Evolutionary conservation across 495 filamentous ascomycete genomes (phyloP), one percentile per base, ranked within the genome.

Genomic region (Penicillium pancosmium): DNA sequence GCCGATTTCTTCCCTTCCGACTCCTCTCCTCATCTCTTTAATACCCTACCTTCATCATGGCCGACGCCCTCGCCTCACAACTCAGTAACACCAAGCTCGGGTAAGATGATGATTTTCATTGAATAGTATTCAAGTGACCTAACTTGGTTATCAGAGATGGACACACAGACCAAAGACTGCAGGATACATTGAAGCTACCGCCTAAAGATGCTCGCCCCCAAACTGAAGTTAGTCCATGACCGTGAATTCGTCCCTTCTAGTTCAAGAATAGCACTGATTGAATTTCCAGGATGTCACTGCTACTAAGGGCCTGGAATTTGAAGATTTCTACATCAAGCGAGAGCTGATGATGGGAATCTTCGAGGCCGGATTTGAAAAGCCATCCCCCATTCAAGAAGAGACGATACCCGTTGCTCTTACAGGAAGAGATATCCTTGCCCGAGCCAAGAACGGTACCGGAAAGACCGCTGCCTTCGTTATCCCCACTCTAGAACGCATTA

Each of bases 401-500:
- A 89, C 93, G 40, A 97, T 99, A 69, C 94, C 94, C 19, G 93
- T 98, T 57, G 94, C 93, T 18, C 84, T 99, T 40, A 95, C 93
- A 16, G 93, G 93, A 50, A 84, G 92, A 76, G 95, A 99, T 72
- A 93, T 99, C 59, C 82, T 99, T 54, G 94, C 94, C 40, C 87
- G 94, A 69, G 94, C 94, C 56, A 99, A 99, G 75, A 99, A 99
- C 66, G 94, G 94, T 40, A 99, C 94, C 13, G 94, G 94, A 56
- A 99, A 99, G 78, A 99, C 94, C 8, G 94, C 93, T 13, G 94
- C 94, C 60, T 99, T 97, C 65, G 89, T 98, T 59, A 98, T 99
- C 62, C 94, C 94, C 21, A 91, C 94, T 9, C 84, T 99, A 10
- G 89, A 98, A 75, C 88, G 90, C 64, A 93, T 99, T 76, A 97